phyloP scores from a whole-genome alignment of 139 green algal species.

The Ulvella scutata region DNA sequence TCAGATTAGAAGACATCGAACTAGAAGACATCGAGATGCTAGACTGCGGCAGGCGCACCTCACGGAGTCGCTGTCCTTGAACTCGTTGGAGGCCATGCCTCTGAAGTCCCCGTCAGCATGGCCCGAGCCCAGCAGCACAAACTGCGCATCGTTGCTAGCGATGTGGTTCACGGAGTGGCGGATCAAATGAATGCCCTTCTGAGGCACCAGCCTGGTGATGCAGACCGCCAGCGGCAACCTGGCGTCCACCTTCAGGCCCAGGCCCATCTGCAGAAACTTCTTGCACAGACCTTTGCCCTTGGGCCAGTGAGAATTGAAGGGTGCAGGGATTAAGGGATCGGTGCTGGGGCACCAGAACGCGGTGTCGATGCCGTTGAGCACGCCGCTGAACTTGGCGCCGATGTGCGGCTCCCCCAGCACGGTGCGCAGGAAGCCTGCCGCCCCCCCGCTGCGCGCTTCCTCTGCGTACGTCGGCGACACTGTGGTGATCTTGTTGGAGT shows the following conservation, averaged over 20 bases:
- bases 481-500: slow-evolving; percentile 78
- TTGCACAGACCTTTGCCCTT: slow-evolving; percentile 80
- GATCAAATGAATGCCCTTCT: slow-evolving; percentile 91
- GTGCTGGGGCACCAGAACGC: slow-evolving; percentile 11
- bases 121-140: slow-evolving; percentile 80
- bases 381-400: slow-evolving; percentile 48
- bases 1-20: too few species aligned
- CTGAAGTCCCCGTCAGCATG: slow-evolving; percentile 67
- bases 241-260: slow-evolving; percentile 59
- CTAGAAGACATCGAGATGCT: too few species aligned
- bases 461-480: slow-evolving; percentile 81
- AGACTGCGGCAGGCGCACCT: too few species aligned
- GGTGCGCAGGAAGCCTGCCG: slow-evolving; percentile 58
- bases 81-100: slow-evolving; percentile 44
- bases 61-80: slow-evolving; percentile 25
- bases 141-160: slow-evolving; percentile 61
- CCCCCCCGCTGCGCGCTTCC: slow-evolving; percentile 62
- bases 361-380: slow-evolving; percentile 92
- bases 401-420: slow-evolving; percentile 9
- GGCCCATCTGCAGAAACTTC: slow-evolving; percentile 58
- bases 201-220: slow-evolving; percentile 77
- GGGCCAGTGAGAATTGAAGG: slow-evolving; percentile 35
- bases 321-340: slow-evolving; percentile 58
- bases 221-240: slow-evolving; percentile 72
- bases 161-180: slow-evolving; percentile 42